Base-by-base conservation (phyloP, 2,329 filamentous ascomycete species). In the Pyricularia sp. region DNA sequence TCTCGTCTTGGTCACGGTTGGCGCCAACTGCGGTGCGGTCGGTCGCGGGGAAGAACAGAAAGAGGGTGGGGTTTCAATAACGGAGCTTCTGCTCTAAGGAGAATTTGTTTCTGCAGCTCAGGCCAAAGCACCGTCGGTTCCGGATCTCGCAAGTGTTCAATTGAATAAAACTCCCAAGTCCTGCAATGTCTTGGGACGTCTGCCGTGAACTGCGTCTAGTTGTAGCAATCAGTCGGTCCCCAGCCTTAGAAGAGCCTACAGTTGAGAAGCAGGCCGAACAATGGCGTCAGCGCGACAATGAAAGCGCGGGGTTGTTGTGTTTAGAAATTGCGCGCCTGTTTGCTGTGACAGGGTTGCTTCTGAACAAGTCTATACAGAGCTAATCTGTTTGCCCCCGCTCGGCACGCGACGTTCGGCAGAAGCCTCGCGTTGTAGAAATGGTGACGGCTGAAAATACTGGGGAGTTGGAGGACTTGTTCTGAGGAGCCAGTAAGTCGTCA, bases 221-320 rank as follows among this genome's bases (percentile, higher is more conserved):
- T 63, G 2, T 7, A 28, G 26, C 14, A 28, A 10, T 63, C n/a
- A 28, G 26, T 30, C 14, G 10, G 25, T n/a, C 9, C 25, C 59
- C 26, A 14, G 23, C 58, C 25, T 63, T 28, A 12, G 30, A 28
- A 30, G 59, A 63, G 5, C 25, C 25, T 5, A 28, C 12, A 3
- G 12, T 63, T 63, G 59, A 26, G 59, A 26, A 63, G 14, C 25
- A 28, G 23, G 14, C 25, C 23, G 20, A 33, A 59, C 67, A 50
- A 68, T 68, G 67, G 63, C 67, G 67, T 68, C 67, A 68, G 59
- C 31, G 67, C 67, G 50, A 64, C 20, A 61, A 25, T 4, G 50
- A 55, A 25, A 23, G 14, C 23, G 65, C 65, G 65, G 65, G 65
- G 65, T 66, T 66, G 65, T 66, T n/a, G 65, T 66, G 65, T 28